Evolutionary conservation across 2,329 filamentous ascomycete genomes (phyloP).

Genomic region (Aspergillus fructus): DNA sequence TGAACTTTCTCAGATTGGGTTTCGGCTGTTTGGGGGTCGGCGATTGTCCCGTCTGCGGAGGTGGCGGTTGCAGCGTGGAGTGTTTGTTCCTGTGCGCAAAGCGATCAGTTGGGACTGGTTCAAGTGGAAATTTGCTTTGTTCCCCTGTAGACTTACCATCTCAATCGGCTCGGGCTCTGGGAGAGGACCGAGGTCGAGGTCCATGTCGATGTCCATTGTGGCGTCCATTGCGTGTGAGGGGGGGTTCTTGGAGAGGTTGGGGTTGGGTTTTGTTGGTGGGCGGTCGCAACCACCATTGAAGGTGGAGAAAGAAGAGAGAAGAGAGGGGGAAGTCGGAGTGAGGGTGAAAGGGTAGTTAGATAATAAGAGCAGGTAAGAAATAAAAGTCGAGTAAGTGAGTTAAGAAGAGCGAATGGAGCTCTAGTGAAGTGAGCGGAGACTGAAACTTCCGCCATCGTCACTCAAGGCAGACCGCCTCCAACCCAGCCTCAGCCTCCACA

Average conservation of each 20-base stretch:
- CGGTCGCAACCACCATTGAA: slow-evolving; percentile 5
- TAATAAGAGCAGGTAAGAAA: background rate
- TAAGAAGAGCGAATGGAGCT: slow-evolving; percentile 1
- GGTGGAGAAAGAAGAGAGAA: background rate
- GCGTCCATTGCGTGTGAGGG: slow-evolving; percentile 27
- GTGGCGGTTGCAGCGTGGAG: slow-evolving; percentile 7
- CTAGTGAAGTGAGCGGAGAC: background rate
- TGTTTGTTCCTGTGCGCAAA: slow-evolving; percentile 23
- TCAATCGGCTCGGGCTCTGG: slow-evolving; percentile 40
- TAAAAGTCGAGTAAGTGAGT: background rate
- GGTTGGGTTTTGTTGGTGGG: background rate
- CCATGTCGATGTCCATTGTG: slow-evolving; percentile 72
- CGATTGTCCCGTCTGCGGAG: slow-evolving; percentile 18
- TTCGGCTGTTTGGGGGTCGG: slow-evolving; percentile 34
- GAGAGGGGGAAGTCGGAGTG: background rate
- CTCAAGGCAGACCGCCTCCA: slow-evolving; percentile 2
- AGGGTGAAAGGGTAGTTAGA: background rate
- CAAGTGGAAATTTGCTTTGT: background rate
- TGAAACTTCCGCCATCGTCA: slow-evolving; percentile 6
- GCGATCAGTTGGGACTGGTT: background rate
- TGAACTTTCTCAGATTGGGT: slow-evolving; percentile 66
- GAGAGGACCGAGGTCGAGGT: slow-evolving; percentile 57
- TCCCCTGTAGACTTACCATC: slow-evolving; percentile 24
- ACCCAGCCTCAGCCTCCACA: no score
- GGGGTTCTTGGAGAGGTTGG: background rate